Conservation (phyloP, 495 filamentous ascomycete genomes). For the Evernia prunastri region DNA sequence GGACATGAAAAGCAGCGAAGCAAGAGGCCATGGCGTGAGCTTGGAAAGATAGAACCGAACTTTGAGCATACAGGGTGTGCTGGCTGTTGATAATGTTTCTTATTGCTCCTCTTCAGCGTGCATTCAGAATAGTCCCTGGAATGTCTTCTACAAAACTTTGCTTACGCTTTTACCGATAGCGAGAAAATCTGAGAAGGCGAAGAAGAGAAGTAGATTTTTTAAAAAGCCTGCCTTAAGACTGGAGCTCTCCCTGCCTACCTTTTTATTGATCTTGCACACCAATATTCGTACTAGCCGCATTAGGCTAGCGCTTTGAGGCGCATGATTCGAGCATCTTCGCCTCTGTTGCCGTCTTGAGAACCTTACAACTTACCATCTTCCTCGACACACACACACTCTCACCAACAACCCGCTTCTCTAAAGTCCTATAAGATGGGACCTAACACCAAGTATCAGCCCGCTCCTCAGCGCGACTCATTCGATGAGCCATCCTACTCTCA, state of each 20-base stretch:
- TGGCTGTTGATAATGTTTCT: slow-evolving; percentile 13
- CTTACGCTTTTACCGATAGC: background rate
- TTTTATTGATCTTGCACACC: too few species aligned
- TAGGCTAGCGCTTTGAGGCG: background rate
- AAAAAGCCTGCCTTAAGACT: too few species aligned
- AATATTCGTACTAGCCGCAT: background rate
- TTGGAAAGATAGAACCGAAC: background rate
- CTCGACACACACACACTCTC: background rate
- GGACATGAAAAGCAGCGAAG: too few species aligned
- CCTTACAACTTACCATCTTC: background rate
- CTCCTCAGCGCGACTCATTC: slow-evolving; percentile 67
- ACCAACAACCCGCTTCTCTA: background rate
- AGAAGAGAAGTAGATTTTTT: too few species aligned
- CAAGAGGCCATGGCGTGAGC: background rate
- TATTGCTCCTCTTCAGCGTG: slow-evolving; percentile 17
- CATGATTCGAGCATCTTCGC: slow-evolving; percentile 15
- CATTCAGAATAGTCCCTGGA: background rate
- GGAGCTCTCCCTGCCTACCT: background rate
- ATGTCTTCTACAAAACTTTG: slow-evolving; percentile 2
- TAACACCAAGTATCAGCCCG: slow-evolving; percentile 62
- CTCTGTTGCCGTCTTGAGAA: slow-evolving; percentile 11
- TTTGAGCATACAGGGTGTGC: background rate
- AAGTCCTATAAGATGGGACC: slow-evolving; percentile 47
- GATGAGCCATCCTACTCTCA: slow-evolving; percentile 66
- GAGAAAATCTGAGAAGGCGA: background rate